Evolutionary conservation across 164 flowering plant species (phyloP).

Genomic region (Annona cherimola): DNA sequence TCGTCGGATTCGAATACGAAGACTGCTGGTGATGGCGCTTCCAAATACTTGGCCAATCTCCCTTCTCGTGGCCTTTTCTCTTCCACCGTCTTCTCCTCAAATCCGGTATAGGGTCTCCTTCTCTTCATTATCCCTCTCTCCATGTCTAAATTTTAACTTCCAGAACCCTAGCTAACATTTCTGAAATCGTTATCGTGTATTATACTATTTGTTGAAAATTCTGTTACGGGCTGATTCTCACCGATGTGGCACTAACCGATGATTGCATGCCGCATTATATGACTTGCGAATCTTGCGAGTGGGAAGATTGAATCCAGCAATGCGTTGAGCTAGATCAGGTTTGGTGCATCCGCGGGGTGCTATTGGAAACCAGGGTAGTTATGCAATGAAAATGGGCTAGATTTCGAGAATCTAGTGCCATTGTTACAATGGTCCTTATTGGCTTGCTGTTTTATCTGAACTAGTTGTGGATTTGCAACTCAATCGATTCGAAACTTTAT

Average conservation of each 20-base stretch:
- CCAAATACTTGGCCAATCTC: slow-evolving; percentile 43
- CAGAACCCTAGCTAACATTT: slow-evolving; percentile 2
- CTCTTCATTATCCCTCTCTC: not conserved
- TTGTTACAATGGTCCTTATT: too few relatives aligned
- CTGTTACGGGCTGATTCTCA: not conserved
- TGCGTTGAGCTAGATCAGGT: not conserved
- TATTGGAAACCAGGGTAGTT: too few relatives aligned
- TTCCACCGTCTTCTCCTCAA: slow-evolving; percentile 44
- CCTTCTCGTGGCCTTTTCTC: slow-evolving; percentile 69
- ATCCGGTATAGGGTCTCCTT: slow-evolving; percentile 30
- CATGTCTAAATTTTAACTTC: not conserved
- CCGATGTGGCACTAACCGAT: not conserved
- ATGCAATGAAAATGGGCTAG: too few relatives aligned
- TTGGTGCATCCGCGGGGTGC: not conserved
- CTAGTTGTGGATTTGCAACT: too few relatives aligned
- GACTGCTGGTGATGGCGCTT: slow-evolving; percentile 19
- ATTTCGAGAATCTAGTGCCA: too few relatives aligned
- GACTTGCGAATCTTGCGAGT: not conserved
- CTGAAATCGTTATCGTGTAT: not conserved
- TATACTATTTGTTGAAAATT: not conserved
- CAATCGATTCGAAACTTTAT: too few relatives aligned
- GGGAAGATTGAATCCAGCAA: not conserved
- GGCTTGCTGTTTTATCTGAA: too few relatives aligned
- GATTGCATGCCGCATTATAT: not conserved
- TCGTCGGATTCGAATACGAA: slow-evolving; percentile 16